A percentile compares a stretch with the other conserved stretches of the same genome.
Conservation (phyloP, 2,329 filamentous ascomycete genomes). For the Dactylellina sp. region DNA sequence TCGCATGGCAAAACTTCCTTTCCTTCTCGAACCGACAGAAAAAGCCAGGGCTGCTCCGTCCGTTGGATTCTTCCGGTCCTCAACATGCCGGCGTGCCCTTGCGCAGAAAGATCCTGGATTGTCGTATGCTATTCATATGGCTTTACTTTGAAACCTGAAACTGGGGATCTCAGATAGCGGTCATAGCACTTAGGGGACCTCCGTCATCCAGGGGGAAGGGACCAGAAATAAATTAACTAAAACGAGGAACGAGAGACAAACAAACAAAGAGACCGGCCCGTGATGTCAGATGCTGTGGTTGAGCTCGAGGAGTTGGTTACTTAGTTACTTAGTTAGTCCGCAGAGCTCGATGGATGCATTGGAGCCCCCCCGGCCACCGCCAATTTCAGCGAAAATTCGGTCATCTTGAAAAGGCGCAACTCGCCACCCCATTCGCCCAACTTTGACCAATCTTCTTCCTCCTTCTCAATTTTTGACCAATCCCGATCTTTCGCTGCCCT, state of each 20-base stretch:
- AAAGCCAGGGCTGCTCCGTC: conserved; percentile 11
- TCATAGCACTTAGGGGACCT: conserved; percentile 28
- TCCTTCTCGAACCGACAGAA: conserved; percentile 11
- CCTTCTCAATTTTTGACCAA: conserved; percentile 44
- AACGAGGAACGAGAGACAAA: too few species aligned
- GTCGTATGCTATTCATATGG: conserved; percentile 8
- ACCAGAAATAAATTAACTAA: too few species aligned
- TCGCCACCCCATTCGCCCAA: conserved; percentile 55
- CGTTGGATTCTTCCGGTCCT: conserved; percentile 39
- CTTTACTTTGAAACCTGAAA: conserved; percentile 41
- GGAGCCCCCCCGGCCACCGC: conserved; percentile 54
- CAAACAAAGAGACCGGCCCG: too few species aligned
- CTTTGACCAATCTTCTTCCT: conserved; percentile 54
- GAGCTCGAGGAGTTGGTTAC: conserved; percentile 7
- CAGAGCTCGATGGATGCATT: conserved; percentile 17
- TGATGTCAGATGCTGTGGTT: conserved; percentile 18
- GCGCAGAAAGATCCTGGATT: conserved; percentile 20
- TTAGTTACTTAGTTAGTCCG: neutral
- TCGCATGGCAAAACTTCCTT: conserved; percentile 8
- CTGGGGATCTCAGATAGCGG: conserved; percentile 22
- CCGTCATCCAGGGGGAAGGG: too few species aligned
- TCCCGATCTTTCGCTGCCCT: conserved; percentile 25
- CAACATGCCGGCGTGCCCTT: conserved; percentile 32
- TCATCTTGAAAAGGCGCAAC: conserved; percentile 43
- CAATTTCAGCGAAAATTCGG: conserved; percentile 48